Evolutionary conservation across 1,284 basidiomycete genomes (phyloP), one percentile per base, ranked within the genome.

Genomic region (Cerioporus squamosus): DNA sequence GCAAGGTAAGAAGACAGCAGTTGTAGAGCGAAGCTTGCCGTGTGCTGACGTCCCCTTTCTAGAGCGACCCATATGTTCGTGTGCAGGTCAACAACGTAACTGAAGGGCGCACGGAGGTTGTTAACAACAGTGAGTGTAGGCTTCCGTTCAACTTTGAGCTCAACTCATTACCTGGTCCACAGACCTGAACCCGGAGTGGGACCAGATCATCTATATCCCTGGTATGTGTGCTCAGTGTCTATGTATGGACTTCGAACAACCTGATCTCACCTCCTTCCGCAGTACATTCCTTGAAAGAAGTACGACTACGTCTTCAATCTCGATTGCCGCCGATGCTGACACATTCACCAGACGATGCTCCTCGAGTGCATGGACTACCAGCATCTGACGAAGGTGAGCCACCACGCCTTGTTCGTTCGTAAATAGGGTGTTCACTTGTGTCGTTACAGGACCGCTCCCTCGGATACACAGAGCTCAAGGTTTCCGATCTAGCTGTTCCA

Each of bases 331-430:
- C 14, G 14, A 59, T 36, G 60, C 29, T 58, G 44, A 62, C 50
- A 2, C 22, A 23, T 5, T 46, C 57, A 33, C 18, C 55, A 80
- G 83, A 84, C 78, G 10, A 78, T 98, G 73, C 74, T 94, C 47
- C 77, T 99, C 67, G 97, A 99, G 78, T 84, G 93, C 64, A 97
- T 99, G 95, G 97, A 99, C 74, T 97, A 97, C 74, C 94, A 98
- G 74, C 81, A 64, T 52, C 59, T 64, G 29, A 64, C 62, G 15
- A 64, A 64, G 51, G 62, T 61, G 45, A 29, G 62, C 29, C 33
- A 43, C 47, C 51, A 51, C 45, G 29, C 42, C 15, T 36, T 20
- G 10, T 22, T 1, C 15, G 33, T 31, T 12, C n/a, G n/a, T n/a
- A n/a, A n/a, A 36, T 46, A 23, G 95, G n/a, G 24, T 40, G 22